These are phyloP conservation scores for Pugionium dolabratum DNA, from an alignment of 345 rosid genomes.

Conservation along the genomic window DNA sequence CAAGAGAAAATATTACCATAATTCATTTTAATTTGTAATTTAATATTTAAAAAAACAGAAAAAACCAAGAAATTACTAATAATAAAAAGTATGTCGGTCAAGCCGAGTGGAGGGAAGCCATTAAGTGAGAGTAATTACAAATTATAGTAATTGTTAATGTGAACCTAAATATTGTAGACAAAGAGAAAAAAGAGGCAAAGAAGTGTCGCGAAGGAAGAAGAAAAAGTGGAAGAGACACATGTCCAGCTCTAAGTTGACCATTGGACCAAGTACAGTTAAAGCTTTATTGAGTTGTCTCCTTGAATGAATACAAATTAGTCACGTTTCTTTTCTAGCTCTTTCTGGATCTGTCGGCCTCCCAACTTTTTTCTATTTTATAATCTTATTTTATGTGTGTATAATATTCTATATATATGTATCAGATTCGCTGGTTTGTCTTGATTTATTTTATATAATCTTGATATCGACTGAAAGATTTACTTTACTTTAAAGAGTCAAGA, in stretches of 20 bases:
- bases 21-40: too few species aligned
- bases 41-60: too few species aligned
- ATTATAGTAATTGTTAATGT: neutral
- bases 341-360: conserved; percentile 38
- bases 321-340: conserved; percentile 40
- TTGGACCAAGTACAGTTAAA: conserved; percentile 15
- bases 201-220: conserved; percentile 31
- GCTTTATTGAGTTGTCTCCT: conserved; percentile 37
- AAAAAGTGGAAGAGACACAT: conserved; percentile 25
- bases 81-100: conserved; percentile 13
- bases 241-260: conserved; percentile 30
- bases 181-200: neutral
- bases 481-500: too few species aligned
- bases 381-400: too few species aligned
- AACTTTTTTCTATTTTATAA: too few species aligned
- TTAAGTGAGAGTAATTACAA: neutral
- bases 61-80: too few species aligned
- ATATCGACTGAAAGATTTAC: too few species aligned
- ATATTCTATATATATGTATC: too few species aligned
- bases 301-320: conserved; percentile 32
- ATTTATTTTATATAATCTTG: too few species aligned
- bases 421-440: too few species aligned
- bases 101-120: neutral
- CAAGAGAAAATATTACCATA: too few species aligned
- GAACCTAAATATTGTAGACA: neutral